A percentile compares a stretch with the other conserved stretches of the same genome.
phyloP scores from a whole-genome alignment of 371 early-diverging fungal genomes.

The Mortierella sp. region DNA sequence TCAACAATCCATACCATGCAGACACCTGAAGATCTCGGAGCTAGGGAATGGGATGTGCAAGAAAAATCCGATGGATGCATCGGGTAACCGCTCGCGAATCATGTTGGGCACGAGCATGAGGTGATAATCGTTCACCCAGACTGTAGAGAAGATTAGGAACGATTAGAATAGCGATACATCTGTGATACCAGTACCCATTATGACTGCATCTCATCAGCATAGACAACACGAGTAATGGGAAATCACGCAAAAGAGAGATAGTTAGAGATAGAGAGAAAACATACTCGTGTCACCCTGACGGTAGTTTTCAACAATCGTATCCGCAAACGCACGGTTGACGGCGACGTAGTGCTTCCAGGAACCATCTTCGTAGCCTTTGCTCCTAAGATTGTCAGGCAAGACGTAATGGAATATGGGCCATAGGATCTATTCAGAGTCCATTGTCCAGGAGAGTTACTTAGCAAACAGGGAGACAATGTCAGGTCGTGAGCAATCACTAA shows the following conservation, averaged over 20 bases:
- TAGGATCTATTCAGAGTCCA: slow-evolving; percentile 63
- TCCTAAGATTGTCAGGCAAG: slow-evolving; percentile 77
- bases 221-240: slow-evolving; percentile 3
- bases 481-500: too few species aligned
- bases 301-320: slow-evolving; percentile 76
- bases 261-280: slow-evolving; percentile 43
- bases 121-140: slow-evolving; percentile 99
- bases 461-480: too few species aligned
- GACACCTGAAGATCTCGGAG: slow-evolving; percentile 90
- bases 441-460: too few species aligned
- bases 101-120: slow-evolving; percentile 93
- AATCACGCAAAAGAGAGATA: slow-evolving; percentile 1
- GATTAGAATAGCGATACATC: too few species aligned
- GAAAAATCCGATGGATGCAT: slow-evolving; percentile 94
- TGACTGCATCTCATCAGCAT: slow-evolving; percentile 5
- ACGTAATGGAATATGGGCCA: slow-evolving; percentile 99
- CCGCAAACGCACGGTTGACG: slow-evolving; percentile 87
- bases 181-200: too few species aligned
- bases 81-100: slow-evolving; percentile 79
- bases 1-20: slow-evolving; percentile 73
- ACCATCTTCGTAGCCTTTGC: slow-evolving; percentile 68
- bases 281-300: slow-evolving; percentile 87
- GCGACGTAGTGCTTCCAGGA: slow-evolving; percentile 85
- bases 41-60: slow-evolving; percentile 97
- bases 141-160: slow-evolving; percentile 53